These are phyloP conservation scores for Protomyces inouyei DNA, from an alignment of 1,139 yeast species.

Conservation along the genomic window DNA sequence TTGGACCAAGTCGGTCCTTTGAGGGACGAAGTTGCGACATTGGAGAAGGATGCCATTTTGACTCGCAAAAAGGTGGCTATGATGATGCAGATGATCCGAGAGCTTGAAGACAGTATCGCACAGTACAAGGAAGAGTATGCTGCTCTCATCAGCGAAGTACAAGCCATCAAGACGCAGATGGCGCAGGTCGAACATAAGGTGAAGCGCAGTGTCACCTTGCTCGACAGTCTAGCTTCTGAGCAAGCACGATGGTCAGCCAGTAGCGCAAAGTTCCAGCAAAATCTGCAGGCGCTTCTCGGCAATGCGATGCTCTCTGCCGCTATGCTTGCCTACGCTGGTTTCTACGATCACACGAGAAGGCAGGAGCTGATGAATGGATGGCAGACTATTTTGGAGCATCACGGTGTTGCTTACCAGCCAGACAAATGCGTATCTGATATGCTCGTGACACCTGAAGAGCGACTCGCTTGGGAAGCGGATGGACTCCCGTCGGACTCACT, in stretches of 20 bases:
- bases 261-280: conserved; percentile 49
- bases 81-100: conserved; percentile 73
- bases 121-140: conserved; percentile 66
- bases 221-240: conserved; percentile 63
- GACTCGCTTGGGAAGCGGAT: conserved; percentile 50
- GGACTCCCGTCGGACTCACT: conserved; percentile 58
- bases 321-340: conserved; percentile 58
- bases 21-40: conserved; percentile 54
- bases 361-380: conserved; percentile 43
- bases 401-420: conserved; percentile 47
- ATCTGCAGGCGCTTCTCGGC: conserved; percentile 55
- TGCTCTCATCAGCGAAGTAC: conserved; percentile 68
- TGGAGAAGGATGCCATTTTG: conserved; percentile 59
- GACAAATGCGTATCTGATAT: conserved; percentile 40
- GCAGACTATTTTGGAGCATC: conserved; percentile 43
- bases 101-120: conserved; percentile 66
- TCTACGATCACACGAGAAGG: conserved; percentile 53
- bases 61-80: conserved; percentile 58
- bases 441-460: conserved; percentile 45
- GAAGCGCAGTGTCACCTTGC: conserved; percentile 55
- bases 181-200: conserved; percentile 57
- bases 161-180: conserved; percentile 69
- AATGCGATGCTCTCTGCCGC: conserved; percentile 62
- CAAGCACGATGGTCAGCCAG: conserved; percentile 69
- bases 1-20: conserved; percentile 72